Evolutionary conservation across 1,284 basidiomycete genomes (phyloP).

Genomic region (Stereum hirsutum): DNA sequence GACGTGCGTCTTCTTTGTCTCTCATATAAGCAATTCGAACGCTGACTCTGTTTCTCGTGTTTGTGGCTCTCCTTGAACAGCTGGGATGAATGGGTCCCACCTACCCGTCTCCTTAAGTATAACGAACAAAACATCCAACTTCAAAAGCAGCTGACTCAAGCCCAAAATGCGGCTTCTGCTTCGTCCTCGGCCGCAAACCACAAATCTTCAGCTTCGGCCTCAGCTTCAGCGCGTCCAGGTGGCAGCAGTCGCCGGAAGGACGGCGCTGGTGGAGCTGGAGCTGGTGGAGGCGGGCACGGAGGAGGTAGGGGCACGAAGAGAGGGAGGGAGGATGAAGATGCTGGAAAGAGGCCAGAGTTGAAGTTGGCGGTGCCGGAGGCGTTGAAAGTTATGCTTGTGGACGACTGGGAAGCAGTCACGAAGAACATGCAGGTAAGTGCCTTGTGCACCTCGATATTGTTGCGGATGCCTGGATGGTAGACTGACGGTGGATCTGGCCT

Average conservation of each 20-base stretch:
- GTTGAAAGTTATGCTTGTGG: conserved; percentile 86
- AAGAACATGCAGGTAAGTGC: conserved; percentile 77
- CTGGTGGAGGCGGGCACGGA: too few species aligned
- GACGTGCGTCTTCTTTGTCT: conserved; percentile 52
- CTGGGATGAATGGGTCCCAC: conserved; percentile 65
- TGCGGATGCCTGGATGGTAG: not conserved
- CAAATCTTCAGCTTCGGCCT: conserved; percentile 8
- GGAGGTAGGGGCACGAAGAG: conserved; percentile 54
- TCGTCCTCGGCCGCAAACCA: conserved; percentile 27
- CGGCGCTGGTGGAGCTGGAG: too few species aligned
- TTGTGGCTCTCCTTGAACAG: not conserved
- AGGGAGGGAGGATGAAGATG: conserved; percentile 60
- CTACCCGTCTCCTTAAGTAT: conserved; percentile 75
- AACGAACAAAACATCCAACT: conserved; percentile 81
- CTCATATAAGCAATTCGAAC: too few species aligned
- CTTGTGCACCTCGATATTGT: not conserved
- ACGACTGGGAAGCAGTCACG: conserved; percentile 97
- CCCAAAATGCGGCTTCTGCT: conserved; percentile 24
- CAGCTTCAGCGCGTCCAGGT: conserved; percentile 24
- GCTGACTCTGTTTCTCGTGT: too few species aligned
- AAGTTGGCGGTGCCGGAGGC: conserved; percentile 85
- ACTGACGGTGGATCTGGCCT: not conserved
- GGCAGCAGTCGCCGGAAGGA: conserved; percentile 45
- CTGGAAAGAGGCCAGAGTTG: conserved; percentile 77
- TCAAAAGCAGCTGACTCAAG: conserved; percentile 52